Base-by-base conservation (phyloP, 768 basidiomycete genomes). In the Mrakia frigida region DNA sequence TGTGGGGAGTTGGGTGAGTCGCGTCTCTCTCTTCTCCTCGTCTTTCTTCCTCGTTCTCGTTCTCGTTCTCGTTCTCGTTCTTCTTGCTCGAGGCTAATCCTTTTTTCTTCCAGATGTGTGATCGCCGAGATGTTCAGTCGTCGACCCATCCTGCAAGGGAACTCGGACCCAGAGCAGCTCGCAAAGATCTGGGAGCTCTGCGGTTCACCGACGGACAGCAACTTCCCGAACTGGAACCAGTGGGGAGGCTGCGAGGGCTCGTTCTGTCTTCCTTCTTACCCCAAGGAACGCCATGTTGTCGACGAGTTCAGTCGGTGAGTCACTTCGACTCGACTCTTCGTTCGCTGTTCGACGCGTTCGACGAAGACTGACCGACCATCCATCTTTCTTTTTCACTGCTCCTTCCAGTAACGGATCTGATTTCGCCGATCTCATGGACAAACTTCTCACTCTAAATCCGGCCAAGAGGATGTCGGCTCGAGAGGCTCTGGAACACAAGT, bases 101-200 rank as follows among this genome's bases (percentile, higher is more conserved):
- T 10, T 16, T 53, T 16, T 23, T 65, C 37, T 41, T 63, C 21
- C 78, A 95, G 93, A 10, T 97, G 96, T 83, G 92, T 98, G 39
- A 86, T 98, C n/a, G 96, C 91, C 41, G 97, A 99, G 84, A 98
- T 98, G 93, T 96, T 93, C 83, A 87, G 87, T 75, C 88, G 91
- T 61, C 86, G 88, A 74, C 95, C 96, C 0, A 94, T 99, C 75
- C 86, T 98, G 73, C 89, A 90, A 9, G 96, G 96, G 23, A 88
- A 87, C 28, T 90, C 91, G 14, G 97, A 99, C 80, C 84, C 94
- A n/a, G 92, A 95, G 82, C 97, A 98, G 81, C 84, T 97, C 14
- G 89, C 91, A 80, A 90, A 89, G 84, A 98, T 99, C 73, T 96
- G 92, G 87, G 85, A 87, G 76, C 84, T 94, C n/a, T 94, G 93